Evolutionary conservation across 148 eudicot genomes (phyloP).

Genomic region (Pharnaceum exiguum): DNA sequence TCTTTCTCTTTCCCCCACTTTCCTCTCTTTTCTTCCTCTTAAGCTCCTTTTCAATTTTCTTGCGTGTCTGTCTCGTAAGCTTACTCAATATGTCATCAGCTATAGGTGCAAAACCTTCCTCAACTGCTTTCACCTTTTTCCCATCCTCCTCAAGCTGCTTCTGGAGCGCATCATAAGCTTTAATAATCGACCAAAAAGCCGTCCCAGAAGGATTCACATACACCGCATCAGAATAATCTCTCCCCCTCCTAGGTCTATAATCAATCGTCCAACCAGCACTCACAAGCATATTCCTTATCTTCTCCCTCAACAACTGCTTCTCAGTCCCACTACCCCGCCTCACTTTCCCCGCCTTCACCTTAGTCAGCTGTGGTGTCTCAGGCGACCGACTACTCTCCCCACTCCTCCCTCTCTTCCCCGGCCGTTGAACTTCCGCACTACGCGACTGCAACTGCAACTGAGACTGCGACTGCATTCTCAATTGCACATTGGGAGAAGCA

Average conservation of each 20-base stretch:
- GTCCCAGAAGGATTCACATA: conserved; percentile 86
- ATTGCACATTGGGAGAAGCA: conserved; percentile 27
- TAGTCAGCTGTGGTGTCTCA: conserved; percentile 36
- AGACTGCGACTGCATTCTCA: too few relatives aligned
- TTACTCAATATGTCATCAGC: conserved; percentile 65
- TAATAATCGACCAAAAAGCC: conserved; percentile 92
- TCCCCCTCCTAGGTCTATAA: conserved; percentile 91
- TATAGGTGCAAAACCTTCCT: conserved; percentile 50
- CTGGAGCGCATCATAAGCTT: conserved; percentile 95
- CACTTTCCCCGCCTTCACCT: conserved; percentile 47
- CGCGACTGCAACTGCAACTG: conserved; percentile 32
- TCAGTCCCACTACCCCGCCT: conserved; percentile 91
- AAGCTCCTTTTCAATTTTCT: conserved; percentile 76
- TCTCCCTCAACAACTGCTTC: conserved; percentile 84
- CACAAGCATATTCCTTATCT: conserved; percentile 70
- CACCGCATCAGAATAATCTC: conserved; percentile 93
- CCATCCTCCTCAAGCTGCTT: conserved; percentile 72
- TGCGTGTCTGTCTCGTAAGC: conserved; percentile 78
- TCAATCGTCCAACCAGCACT: conserved; percentile 96
- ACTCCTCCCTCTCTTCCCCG: conserved; percentile 39
- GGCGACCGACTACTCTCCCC: conserved; percentile 39
- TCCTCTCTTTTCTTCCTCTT: conserved; percentile 67
- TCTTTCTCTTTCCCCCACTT: conserved; percentile 30
- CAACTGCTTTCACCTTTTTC: conserved; percentile 24
- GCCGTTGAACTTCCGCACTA: conserved; percentile 27